Conservation (phyloP, 108 stramenopile genomes). For the Fistulifera solaris region DNA sequence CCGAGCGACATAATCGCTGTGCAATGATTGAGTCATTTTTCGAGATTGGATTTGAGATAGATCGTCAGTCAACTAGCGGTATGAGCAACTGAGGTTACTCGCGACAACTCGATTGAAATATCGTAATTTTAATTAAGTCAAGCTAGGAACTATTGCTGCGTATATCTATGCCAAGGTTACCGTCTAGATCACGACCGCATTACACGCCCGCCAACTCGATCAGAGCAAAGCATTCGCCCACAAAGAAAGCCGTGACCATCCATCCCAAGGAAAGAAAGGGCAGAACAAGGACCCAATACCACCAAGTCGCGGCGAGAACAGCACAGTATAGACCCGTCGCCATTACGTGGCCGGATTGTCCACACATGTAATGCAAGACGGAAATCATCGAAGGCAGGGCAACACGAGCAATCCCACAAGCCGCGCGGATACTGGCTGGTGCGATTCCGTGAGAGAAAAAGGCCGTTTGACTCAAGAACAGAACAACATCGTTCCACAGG, state of each 20-base stretch:
- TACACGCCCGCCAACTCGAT: conserved; percentile 75
- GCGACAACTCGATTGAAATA: too few relatives aligned
- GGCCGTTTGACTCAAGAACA: conserved; percentile 24
- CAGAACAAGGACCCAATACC: conserved; percentile 58
- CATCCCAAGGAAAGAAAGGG: conserved; percentile 39
- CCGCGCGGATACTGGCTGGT: conserved; percentile 59
- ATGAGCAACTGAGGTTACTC: too few relatives aligned
- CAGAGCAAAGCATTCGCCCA: conserved; percentile 69
- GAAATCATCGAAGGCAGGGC: conserved; percentile 29
- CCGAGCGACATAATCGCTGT: too few relatives aligned
- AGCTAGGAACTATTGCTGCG: too few relatives aligned
- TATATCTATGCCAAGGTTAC: too few relatives aligned
- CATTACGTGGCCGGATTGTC: conserved; percentile 19
- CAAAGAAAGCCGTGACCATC: conserved; percentile 35
- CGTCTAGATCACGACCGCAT: not conserved
- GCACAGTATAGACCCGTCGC: conserved; percentile 20
- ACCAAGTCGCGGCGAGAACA: conserved; percentile 25
- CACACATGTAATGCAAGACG: conserved; percentile 5
- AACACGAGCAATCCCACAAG: conserved; percentile 60
- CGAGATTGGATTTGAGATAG: too few relatives aligned
- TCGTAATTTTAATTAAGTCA: too few relatives aligned
- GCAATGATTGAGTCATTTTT: too few relatives aligned
- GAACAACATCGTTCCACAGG: conserved; percentile 49
- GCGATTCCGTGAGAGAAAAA: conserved; percentile 31
- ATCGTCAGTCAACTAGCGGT: too few relatives aligned